These are phyloP conservation scores for Picea mariana DNA, from an alignment of 83 land plant genomes.

Conservation along the genomic window DNA sequence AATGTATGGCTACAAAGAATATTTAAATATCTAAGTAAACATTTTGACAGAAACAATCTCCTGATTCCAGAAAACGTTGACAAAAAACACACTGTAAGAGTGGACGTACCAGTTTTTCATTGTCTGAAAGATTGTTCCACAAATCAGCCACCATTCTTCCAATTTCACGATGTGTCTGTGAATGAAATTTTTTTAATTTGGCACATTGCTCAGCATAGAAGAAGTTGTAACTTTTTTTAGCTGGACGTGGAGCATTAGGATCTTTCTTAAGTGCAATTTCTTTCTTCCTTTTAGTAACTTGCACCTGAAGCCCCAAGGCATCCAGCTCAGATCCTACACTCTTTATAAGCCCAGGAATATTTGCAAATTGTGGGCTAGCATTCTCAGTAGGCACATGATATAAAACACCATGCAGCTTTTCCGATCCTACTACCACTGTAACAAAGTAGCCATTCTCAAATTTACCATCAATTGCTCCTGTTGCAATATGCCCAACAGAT, in stretches of 20 bases:
- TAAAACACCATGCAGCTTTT: constrained; percentile 68
- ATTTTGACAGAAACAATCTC: neutral
- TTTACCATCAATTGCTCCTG: constrained; percentile 87
- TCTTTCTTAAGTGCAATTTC: constrained; percentile 57
- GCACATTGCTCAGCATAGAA: constrained; percentile 93
- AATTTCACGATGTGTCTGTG: constrained; percentile 75
- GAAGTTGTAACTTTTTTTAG: constrained; percentile 86
- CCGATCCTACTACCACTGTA: constrained; percentile 66
- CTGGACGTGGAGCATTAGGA: constrained; percentile 76
- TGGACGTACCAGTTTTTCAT: constrained; percentile 45
- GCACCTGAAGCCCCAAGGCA: constrained; percentile 14
- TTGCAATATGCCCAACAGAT: constrained; percentile 39
- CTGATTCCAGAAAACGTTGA: neutral
- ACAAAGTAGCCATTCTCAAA: constrained; percentile 85
- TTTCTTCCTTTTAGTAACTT: constrained; percentile 44
- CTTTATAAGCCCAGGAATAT: neutral
- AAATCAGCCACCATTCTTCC: constrained; percentile 81
- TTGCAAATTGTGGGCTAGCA: constrained; percentile 9
- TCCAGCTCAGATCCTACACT: constrained; percentile 1
- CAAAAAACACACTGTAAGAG: neutral
- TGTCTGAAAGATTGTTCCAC: constrained; percentile 77
- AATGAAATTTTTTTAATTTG: constrained; percentile 61
- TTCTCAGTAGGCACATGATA: constrained; percentile 41
- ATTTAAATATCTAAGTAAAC: neutral
- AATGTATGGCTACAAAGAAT: constrained; percentile 71